Conservation (phyloP, 352 stramenopile genomes). For the Hyphochytrium catenoides region DNA sequence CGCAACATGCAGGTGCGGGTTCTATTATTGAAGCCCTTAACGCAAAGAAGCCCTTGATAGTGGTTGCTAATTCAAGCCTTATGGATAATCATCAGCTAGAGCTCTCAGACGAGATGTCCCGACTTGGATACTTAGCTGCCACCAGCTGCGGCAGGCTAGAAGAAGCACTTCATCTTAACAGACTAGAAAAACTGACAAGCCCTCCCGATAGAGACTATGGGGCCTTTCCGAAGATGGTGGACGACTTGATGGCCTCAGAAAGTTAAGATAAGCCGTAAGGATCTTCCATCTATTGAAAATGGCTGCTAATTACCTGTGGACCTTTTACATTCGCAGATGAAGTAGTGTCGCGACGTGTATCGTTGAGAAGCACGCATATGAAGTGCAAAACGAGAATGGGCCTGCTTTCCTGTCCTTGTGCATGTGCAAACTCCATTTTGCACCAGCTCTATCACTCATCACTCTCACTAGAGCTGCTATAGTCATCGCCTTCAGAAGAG, state of each 20-base stretch:
- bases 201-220: conserved; percentile 30
- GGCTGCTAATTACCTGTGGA: too few species aligned
- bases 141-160: conserved; percentile 20
- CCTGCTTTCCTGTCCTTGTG: too few species aligned
- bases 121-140: conserved; percentile 24
- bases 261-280: too few species aligned
- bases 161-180: conserved; percentile 12
- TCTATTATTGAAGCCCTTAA: conserved; percentile 75
- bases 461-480: too few species aligned
- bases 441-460: too few species aligned
- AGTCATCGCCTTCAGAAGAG: too few species aligned
- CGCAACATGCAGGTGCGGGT: conserved; percentile 73
- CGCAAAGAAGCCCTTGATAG: conserved; percentile 49
- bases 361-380: too few species aligned
- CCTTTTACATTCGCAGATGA: too few species aligned
- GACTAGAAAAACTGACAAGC: conserved; percentile 17
- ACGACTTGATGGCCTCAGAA: conserved; percentile 18
- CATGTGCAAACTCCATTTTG: too few species aligned
- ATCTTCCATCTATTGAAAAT: too few species aligned
- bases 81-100: conserved; percentile 96
- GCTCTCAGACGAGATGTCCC: conserved; percentile 70
- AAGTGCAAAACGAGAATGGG: too few species aligned
- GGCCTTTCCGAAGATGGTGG: conserved; percentile 35
- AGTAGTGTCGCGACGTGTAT: too few species aligned
- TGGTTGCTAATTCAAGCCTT: conserved; percentile 79